Evolutionary conservation across 2,329 filamentous ascomycete species (phyloP), one percentile per base, ranked within the genome.

Genomic region (Aspergillus ustus): DNA sequence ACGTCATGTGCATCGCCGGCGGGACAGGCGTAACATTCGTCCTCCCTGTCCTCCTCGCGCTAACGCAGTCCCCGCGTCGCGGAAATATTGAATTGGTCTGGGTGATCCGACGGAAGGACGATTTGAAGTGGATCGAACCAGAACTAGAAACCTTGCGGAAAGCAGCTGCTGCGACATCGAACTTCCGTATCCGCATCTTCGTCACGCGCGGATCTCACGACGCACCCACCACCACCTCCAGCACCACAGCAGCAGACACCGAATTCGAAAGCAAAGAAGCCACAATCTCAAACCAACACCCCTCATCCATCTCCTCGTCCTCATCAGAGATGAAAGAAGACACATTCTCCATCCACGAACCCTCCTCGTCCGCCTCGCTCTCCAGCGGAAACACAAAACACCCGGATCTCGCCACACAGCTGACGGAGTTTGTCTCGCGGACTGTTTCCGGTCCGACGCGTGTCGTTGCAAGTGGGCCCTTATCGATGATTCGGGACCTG

Each of bases 81-180:
- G 77, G 82, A 55, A 81, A 78, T 62, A 71, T 90, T 2, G 84
- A 88, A 67, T 82, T 91, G n/a, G 77, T 90, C 59, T 91, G 89
- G 89, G 83, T 85, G 1, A 79, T 91, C 43, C 81, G 87, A 15
- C 82, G 83, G 45, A 76, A 77, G 7, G 71, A 74, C 7, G 85
- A 90, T 63, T 72, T 85, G 17, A 77, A 80, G 20, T 91, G 89
- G 87, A 77, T 90, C 9, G 74, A 76, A 28, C 69, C 77, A 6
- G 89, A 91, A 70, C 75, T 91, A 11, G 77, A 81, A 2, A 65
- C 79, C 7, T 74, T 90, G 9, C 76, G 75, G 4, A 76, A 76
- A 7, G 73, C 77, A 1, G 77, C 77, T 3, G 69, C 73, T 2
- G 64, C 67, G 0, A 73, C 79, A 11, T 34, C 53, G 4, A 76